Conservation (phyloP, 768 basidiomycete species). For the Pulveroboletus ravenelii region DNA sequence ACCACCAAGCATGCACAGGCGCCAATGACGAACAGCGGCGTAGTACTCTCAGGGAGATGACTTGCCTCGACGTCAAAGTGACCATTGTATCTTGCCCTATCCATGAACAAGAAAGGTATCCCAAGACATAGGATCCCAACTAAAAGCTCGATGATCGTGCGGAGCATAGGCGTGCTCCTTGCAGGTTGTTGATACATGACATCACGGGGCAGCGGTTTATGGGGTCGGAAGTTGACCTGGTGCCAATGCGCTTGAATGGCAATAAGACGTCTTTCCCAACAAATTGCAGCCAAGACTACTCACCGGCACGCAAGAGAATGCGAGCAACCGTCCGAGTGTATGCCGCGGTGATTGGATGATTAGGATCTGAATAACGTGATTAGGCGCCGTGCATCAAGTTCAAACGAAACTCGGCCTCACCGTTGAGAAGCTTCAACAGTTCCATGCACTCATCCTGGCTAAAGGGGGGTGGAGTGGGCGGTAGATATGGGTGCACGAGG, state of each 20-base stretch:
- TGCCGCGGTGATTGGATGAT: constrained; percentile 31
- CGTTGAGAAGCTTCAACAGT: constrained; percentile 53
- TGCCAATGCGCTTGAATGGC: constrained; percentile 53
- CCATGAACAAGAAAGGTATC: constrained; percentile 72
- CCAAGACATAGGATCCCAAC: constrained; percentile 67
- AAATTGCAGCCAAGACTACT: constrained; percentile 21
- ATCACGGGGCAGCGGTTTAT: constrained; percentile 61
- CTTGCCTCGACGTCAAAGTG: constrained; percentile 56
- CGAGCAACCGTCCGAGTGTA: constrained; percentile 65
- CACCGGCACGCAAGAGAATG: constrained; percentile 63
- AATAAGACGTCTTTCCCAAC: neutral
- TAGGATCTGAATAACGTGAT: constrained; percentile 13
- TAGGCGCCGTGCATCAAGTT: neutral
- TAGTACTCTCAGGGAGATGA: constrained; percentile 41
- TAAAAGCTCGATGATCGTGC: constrained; percentile 53
- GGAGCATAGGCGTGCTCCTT: constrained; percentile 38
- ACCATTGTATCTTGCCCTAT: constrained; percentile 42
- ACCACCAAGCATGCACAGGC: constrained; percentile 64
- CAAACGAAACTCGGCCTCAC: constrained; percentile 12
- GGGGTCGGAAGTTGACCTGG: constrained; percentile 63
- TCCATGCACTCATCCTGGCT: constrained; percentile 74
- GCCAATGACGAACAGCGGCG: constrained; percentile 59
- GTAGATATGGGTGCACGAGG: constrained; percentile 48
- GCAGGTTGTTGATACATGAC: constrained; percentile 28
- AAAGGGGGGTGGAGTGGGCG: constrained; percentile 59